These are phyloP conservation scores for Athelia psychrophila DNA, from an alignment of 1,284 basidiomycete species.

Conservation along the genomic window DNA sequence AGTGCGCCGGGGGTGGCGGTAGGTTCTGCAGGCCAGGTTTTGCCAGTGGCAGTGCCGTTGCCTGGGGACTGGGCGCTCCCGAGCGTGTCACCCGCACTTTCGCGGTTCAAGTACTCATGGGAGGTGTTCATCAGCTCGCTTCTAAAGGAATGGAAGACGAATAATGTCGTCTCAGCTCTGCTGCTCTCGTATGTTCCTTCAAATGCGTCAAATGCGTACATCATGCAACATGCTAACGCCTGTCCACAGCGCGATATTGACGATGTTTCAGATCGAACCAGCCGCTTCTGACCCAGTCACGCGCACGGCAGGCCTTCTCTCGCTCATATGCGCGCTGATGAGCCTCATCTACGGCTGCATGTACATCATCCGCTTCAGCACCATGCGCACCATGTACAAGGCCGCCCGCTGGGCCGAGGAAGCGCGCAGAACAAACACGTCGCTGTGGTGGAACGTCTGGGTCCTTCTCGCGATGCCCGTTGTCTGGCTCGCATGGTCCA, in stretches of 20 bases:
- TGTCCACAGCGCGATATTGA: constrained; percentile 59
- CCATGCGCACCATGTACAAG: constrained; percentile 74
- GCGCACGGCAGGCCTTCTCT: constrained; percentile 63
- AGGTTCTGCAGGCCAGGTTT: background rate
- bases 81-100: constrained; percentile 55
- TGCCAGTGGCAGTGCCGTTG: constrained; percentile 31
- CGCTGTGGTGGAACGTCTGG: constrained; percentile 80
- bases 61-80: constrained; percentile 63
- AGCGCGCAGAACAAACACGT: constrained; percentile 59
- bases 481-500: constrained; percentile 71
- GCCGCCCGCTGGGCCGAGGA: constrained; percentile 80
- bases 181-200: constrained; percentile 55
- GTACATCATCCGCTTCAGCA: constrained; percentile 77
- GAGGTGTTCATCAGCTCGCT: constrained; percentile 69
- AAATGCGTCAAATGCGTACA: background rate
- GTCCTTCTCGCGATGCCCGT: constrained; percentile 71
- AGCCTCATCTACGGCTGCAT: constrained; percentile 74
- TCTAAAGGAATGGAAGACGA: constrained; percentile 72
- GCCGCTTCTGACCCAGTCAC: constrained; percentile 63
- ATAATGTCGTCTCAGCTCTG: constrained; percentile 72
- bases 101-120: constrained; percentile 70
- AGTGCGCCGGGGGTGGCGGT: background rate
- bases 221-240: constrained; percentile 1
- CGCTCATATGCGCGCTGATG: constrained; percentile 68
- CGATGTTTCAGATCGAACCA: constrained; percentile 66